phyloP scores from a whole-genome alignment of 2,329 filamentous ascomycete genomes.

The Thermomyces lanuginosus region DNA sequence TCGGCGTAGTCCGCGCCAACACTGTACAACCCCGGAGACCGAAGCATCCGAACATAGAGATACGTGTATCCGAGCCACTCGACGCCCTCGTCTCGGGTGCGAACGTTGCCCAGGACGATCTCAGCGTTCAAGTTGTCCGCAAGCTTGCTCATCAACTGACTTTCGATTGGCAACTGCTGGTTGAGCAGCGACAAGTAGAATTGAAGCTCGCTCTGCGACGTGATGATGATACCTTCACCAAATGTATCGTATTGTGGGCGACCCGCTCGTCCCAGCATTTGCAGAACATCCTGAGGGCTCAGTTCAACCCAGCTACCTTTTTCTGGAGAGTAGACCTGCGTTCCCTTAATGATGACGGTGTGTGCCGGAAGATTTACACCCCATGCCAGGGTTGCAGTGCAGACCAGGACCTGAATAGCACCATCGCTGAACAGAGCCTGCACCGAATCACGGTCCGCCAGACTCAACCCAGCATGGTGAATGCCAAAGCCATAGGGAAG shows the following conservation, averaged over 20 bases:
- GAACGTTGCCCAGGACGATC: constrained; percentile 82
- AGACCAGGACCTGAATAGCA: constrained; percentile 85
- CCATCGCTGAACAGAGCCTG: constrained; percentile 88
- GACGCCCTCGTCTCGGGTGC: constrained; percentile 86
- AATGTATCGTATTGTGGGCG: constrained; percentile 95
- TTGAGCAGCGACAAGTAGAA: constrained; percentile 96
- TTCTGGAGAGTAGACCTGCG: constrained; percentile 92
- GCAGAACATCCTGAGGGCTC: constrained; percentile 90
- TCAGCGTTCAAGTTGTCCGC: constrained; percentile 96
- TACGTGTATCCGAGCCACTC: constrained; percentile 99
- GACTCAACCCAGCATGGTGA: constrained; percentile 92
- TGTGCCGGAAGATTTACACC: constrained; percentile 96
- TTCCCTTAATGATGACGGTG: constrained; percentile 97
- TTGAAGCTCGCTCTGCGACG: constrained; percentile 82
- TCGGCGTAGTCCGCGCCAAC: constrained; percentile 92
- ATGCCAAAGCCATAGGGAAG: constrained; percentile 95
- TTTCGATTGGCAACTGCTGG: constrained; percentile 93
- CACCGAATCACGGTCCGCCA: constrained; percentile 85
- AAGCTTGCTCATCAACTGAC: constrained; percentile 80
- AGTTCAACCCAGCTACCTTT: constrained; percentile 98
- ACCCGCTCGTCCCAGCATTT: constrained; percentile 96
- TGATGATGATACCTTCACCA: constrained; percentile 97
- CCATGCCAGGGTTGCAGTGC: constrained; percentile 96
- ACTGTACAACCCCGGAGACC: constrained; percentile 85
- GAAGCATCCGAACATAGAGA: constrained; percentile 91